A percentile compares a stretch with the other conserved stretches of the same genome.
Evolutionary conservation across 1,139 yeast genomes (phyloP).

Genomic region (Suhomyces maxii): DNA sequence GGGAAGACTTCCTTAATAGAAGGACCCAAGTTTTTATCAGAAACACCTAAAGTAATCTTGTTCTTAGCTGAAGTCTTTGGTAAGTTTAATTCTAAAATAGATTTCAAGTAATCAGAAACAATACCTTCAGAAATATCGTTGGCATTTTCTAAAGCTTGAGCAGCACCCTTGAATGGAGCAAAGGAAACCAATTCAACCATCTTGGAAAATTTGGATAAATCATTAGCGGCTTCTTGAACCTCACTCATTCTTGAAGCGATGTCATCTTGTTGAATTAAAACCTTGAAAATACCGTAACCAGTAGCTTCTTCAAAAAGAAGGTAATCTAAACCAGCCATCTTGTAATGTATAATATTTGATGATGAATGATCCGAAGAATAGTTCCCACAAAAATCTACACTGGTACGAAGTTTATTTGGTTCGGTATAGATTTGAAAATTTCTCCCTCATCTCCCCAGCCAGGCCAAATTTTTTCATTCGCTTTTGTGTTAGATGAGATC

Average conservation of each 20-base stretch:
- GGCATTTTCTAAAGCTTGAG: conserved; percentile 97
- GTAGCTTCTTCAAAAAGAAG: conserved; percentile 98
- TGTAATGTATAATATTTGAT: conserved; percentile 8
- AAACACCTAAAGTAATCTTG: conserved; percentile 74
- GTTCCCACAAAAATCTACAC: conserved; percentile 2
- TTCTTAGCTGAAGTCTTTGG: conserved; percentile 81
- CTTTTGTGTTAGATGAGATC: conserved; percentile 8
- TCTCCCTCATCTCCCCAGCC: conserved; percentile 20
- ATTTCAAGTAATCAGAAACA: conserved; percentile 88
- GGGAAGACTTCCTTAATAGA: conserved; percentile 91
- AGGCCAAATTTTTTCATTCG: conserved; percentile 8
- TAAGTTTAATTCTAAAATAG: conserved; percentile 83
- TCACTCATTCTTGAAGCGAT: conserved; percentile 89
- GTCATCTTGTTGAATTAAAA: conserved; percentile 90
- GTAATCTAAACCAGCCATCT: conserved; percentile 76
- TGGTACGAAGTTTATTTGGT: conserved; percentile 1
- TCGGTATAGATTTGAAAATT: conserved; percentile 13
- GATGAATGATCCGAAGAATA: conserved; percentile 7
- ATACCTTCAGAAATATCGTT: conserved; percentile 97
- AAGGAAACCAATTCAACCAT: conserved; percentile 91
- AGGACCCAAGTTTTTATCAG: conserved; percentile 95
- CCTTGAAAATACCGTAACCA: conserved; percentile 96
- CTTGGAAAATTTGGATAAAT: conserved; percentile 86
- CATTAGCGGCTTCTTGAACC: conserved; percentile 89
- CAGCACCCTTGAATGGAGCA: conserved; percentile 99